Conservation (phyloP, 768 basidiomycete species). For the Mycena sanguinolenta region DNA sequence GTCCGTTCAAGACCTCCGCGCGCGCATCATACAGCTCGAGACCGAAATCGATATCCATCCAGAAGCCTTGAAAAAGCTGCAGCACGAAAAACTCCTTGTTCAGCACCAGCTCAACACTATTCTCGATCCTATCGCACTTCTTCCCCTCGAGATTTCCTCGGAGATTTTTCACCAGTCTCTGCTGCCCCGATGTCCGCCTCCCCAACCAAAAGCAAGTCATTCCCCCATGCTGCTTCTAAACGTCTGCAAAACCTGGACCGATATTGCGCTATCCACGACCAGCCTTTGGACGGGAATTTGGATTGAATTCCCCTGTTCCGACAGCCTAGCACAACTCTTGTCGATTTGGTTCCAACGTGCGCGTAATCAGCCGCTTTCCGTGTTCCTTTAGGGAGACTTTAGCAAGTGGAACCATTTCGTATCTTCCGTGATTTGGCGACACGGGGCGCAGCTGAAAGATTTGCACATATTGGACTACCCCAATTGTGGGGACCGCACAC, state of each 20-base stretch:
- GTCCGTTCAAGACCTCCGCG: no score
- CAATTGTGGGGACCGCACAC: background rate
- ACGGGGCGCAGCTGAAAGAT: background rate
- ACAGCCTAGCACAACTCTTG: background rate
- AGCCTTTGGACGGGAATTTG: background rate
- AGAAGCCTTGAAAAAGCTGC: background rate
- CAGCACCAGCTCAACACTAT: background rate
- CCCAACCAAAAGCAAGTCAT: no score
- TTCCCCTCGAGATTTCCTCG: background rate
- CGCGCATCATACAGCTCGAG: no score
- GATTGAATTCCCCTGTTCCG: background rate
- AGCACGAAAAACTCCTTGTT: background rate
- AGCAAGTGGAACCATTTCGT: background rate
- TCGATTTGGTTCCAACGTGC: background rate
- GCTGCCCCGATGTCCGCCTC: background rate
- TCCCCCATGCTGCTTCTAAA: background rate
- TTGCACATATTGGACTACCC: background rate
- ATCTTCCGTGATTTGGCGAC: background rate
- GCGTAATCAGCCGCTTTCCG: background rate
- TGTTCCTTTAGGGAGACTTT: background rate
- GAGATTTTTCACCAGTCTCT: background rate
- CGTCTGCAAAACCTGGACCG: background rate
- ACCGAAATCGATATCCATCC: background rate
- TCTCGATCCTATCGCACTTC: background rate
- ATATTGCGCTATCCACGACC: background rate